Evolutionary conservation across 768 basidiomycete genomes (phyloP), one percentile per base, ranked within the genome.

Genomic region (Podaxis carcinomalis): DNA sequence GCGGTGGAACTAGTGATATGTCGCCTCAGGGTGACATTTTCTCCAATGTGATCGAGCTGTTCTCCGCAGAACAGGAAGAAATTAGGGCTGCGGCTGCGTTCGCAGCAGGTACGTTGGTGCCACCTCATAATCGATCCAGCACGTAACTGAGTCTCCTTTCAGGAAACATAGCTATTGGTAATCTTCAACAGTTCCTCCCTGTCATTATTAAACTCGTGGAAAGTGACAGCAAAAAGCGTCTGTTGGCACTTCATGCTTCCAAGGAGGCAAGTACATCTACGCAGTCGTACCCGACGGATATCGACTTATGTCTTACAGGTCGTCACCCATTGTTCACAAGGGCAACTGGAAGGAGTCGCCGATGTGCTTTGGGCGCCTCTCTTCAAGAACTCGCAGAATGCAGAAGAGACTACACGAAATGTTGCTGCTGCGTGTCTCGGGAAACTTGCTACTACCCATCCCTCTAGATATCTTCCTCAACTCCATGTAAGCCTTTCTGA

Each of bases 161-260:
- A 90, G 95, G 95, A 39, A 98, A 98, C 70, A 92, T 99, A 53
- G 92, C 95, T 11, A 95, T 98, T 42, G 97, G 97, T 4, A 96
- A 93, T 67, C 78, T 95, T 23, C 84, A 86, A 11, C 84, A 88
- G 67, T 97, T 94, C 83, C 79, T 98, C 3, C 93, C 94, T 27
- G 79, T 80, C 4, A 90, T 98, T 64, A 83, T 97, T 65, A 87
- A 87, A 66, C 81, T 92, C 65, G 80, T 90, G 47, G 81, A 92
- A 73, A 82, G 77, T 10, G 87, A 94, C 69, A 80, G 84, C 9
- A 86, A 88, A 74, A 93, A 88, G 68, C 85, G 94, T 9, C 73
- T 98, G 35, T 76, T 98, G 23, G 88, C 93, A 9, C 79, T 99
- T 25, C 93, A 98, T 68, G 93, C 96, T 9, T 77, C 98, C 53